phyloP scores from a whole-genome alignment of 2,329 filamentous ascomycete genomes.

The Diplodia scrobiculata region DNA sequence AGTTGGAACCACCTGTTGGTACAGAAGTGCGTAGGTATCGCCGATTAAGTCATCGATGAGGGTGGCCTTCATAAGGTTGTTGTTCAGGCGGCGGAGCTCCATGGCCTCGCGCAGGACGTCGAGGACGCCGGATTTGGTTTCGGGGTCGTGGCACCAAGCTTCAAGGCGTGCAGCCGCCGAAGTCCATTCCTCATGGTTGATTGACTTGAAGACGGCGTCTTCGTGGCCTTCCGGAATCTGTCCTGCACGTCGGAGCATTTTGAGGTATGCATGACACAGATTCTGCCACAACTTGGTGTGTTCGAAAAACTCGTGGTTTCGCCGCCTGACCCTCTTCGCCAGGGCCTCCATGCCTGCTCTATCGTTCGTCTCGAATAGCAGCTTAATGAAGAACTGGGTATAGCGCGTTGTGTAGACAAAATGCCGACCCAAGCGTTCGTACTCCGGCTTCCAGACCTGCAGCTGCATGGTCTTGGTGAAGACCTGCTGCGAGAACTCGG shows the following conservation, averaged over 20 bases:
- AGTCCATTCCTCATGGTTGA: slow-evolving; percentile 67
- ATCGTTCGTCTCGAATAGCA: slow-evolving; percentile 75
- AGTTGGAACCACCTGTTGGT: slow-evolving; percentile 64
- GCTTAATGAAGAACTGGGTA: slow-evolving; percentile 74
- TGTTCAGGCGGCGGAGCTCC: slow-evolving; percentile 78
- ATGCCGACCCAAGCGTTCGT: slow-evolving; percentile 79
- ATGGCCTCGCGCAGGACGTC: slow-evolving; percentile 67
- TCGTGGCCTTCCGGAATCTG: slow-evolving; percentile 63
- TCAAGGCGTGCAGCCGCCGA: slow-evolving; percentile 62
- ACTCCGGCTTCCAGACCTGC: slow-evolving; percentile 92
- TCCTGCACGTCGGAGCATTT: slow-evolving; percentile 60
- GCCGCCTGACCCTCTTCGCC: slow-evolving; percentile 76
- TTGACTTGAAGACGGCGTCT: slow-evolving; percentile 64
- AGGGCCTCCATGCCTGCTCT: slow-evolving; percentile 75
- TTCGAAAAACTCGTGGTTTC: slow-evolving; percentile 72
- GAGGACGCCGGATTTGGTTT: slow-evolving; percentile 54
- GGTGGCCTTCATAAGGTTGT: slow-evolving; percentile 79
- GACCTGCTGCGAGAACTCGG: slow-evolving; percentile 78
- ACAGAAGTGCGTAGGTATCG: slow-evolving; percentile 81
- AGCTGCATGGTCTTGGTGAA: slow-evolving; percentile 95
- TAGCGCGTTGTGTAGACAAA: slow-evolving; percentile 91
- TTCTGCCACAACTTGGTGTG: slow-evolving; percentile 65
- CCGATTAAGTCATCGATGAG: slow-evolving; percentile 91
- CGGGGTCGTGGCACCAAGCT: slow-evolving; percentile 57
- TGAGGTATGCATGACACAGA: slow-evolving; percentile 60